Evolutionary conservation across 495 filamentous ascomycete genomes (phyloP).

Genomic region (Sordaria brevicollis): DNA sequence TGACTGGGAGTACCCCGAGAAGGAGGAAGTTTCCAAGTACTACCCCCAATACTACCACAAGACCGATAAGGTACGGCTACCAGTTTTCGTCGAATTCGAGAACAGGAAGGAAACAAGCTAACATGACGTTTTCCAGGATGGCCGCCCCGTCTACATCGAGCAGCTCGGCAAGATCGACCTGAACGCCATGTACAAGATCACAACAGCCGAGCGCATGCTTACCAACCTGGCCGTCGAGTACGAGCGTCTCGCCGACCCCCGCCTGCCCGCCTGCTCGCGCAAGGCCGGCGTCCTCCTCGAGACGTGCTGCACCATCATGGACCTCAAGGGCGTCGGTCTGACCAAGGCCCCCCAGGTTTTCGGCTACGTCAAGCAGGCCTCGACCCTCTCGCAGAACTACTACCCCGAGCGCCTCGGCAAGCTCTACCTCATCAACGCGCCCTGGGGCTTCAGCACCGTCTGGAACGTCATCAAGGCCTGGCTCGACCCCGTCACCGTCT

Average conservation of each 20-base stretch:
- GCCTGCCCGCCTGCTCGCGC: conserved; percentile 89
- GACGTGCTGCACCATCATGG: conserved; percentile 96
- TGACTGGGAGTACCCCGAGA: conserved; percentile 83
- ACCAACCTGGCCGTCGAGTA: conserved; percentile 94
- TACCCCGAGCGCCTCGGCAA: conserved; percentile 87
- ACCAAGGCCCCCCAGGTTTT: conserved; percentile 68
- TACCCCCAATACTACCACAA: conserved; percentile 99
- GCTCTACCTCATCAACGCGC: conserved; percentile 94
- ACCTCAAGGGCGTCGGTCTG: conserved; percentile 87
- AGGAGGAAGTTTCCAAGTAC: conserved; percentile 76
- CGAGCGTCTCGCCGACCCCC: conserved; percentile 87
- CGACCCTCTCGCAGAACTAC: conserved; percentile 80
- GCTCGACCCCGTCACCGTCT: conserved; percentile 90
- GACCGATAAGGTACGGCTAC: conserved; percentile 71
- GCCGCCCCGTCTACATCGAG: conserved; percentile 94
- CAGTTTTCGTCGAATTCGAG: background rate
- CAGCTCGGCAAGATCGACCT: conserved; percentile 91
- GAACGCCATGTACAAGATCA: conserved; percentile 77
- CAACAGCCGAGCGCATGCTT: conserved; percentile 84
- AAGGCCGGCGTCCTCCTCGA: conserved; percentile 84
- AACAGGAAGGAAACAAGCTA: background rate
- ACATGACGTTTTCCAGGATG: conserved; percentile 52
- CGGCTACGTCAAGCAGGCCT: conserved; percentile 56
- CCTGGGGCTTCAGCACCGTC: conserved; percentile 79
- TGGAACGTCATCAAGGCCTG: conserved; percentile 83